Base-by-base conservation (phyloP, 768 basidiomycete species). In the Fibroporia radiculosa region DNA sequence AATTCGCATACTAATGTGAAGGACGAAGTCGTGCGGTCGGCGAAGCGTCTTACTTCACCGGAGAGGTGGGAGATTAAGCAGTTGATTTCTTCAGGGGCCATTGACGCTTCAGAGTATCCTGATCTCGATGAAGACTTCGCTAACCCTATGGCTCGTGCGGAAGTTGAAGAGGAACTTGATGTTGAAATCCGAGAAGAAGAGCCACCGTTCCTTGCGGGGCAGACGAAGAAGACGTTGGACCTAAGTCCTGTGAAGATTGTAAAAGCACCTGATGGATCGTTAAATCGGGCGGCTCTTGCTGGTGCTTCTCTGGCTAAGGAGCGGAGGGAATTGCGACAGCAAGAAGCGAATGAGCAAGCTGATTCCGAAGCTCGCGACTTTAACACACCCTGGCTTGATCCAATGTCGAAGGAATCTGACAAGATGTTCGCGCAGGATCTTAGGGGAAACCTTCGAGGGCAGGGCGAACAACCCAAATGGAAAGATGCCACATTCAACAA, bases 41-140 rank as follows among this genome's bases (percentile, higher is more conserved):
- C 92, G 0, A 93, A 92, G 58, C 78, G 95, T 13, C 69, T 98
- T 46, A 93, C 93, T 1, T 93, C 89, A 6, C 96, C 96, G 1
- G 96, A 99, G 64, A 81, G 96, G 23, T 99, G 96, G 93, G 96
- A 99, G 69, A 93, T 99, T 65, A 97, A 98, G 64, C 96, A 98
- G 62, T 78, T 99, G 45, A 96, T 98, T 44, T 88, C 96, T 1
- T 96, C 93, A 24, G 96, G 96, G 33, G 88, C 82, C 13, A 77
- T 97, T 44, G 82, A 83, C 51, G 85, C 93, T 10, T 84, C 93
- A 3, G 96, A 98, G 62, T 95, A 93, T 56, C 93, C 92, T 2
- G 89, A 95, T 24, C 70, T 96, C 41, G 89, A 93, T 51, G 91
- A 93, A 55, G 89, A 92, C 48, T 78, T 85, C 59, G 75, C 64